Conservation (phyloP, 164 flowering plant genomes). For the Magnolia kwangsiensis region DNA sequence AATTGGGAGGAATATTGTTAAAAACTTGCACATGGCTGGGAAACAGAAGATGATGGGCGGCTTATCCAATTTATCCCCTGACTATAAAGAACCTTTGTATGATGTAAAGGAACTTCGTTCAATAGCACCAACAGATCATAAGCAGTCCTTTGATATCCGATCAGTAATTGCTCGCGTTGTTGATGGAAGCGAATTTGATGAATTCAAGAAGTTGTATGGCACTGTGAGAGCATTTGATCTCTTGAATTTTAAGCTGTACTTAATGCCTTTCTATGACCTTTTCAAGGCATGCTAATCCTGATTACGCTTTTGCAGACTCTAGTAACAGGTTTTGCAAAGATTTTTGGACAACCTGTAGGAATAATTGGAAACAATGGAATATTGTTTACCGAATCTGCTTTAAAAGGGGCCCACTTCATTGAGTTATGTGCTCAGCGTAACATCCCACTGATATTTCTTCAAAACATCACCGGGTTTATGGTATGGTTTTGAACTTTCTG, state of each 20-base stretch:
- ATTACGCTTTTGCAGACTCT: slow-evolving; percentile 68
- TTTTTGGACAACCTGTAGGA: slow-evolving; percentile 87
- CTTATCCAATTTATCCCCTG: slow-evolving; percentile 22
- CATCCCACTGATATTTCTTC: slow-evolving; percentile 93
- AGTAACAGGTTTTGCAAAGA: slow-evolving; percentile 92
- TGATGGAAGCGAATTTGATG: slow-evolving; percentile 98
- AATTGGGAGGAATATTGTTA: slow-evolving; percentile 84
- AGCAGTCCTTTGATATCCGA: slow-evolving; percentile 86
- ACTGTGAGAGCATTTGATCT: slow-evolving; percentile 63
- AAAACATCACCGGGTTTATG: slow-evolving; percentile 98
- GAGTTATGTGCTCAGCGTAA: slow-evolving; percentile 89
- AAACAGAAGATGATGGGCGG: slow-evolving; percentile 27
- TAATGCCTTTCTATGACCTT: not conserved
- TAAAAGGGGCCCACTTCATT: slow-evolving; percentile 96
- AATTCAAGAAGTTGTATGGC: slow-evolving; percentile 99
- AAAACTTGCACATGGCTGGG: slow-evolving; percentile 91
- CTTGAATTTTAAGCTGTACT: slow-evolving; percentile 5
- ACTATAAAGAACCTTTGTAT: slow-evolving; percentile 74
- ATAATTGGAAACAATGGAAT: slow-evolving; percentile 96
- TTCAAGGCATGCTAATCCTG: not conserved
- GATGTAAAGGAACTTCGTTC: slow-evolving; percentile 80
- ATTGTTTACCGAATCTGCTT: slow-evolving; percentile 89
- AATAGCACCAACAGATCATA: slow-evolving; percentile 85
- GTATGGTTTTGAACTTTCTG: slow-evolving; percentile 31
- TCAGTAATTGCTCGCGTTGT: slow-evolving; percentile 86